Conservation (phyloP, 164 flowering plant species). For the Annona cherimola region DNA sequence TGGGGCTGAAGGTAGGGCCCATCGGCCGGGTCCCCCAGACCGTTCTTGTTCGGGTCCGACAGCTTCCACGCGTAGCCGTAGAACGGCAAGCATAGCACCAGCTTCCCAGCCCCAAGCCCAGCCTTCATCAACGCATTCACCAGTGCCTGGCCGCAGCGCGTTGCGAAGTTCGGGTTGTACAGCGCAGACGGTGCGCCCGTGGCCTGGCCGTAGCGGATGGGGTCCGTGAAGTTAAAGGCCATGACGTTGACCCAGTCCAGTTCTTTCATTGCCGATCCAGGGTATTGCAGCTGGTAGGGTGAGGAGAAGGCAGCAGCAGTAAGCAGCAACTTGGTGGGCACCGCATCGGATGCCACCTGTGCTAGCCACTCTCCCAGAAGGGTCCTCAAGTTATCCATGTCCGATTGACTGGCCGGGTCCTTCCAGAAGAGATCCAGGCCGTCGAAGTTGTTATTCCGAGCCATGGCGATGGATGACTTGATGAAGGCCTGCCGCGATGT, state of each 20-base stretch:
- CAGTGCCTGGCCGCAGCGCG: not conserved
- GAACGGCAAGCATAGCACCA: not conserved
- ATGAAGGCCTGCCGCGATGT: conserved; percentile 31
- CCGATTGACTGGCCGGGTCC: conserved; percentile 9
- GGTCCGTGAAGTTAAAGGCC: conserved; percentile 34
- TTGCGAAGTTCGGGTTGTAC: not conserved
- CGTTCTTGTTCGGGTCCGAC: not conserved
- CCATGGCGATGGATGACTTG: conserved; percentile 33
- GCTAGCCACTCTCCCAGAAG: conserved; percentile 34
- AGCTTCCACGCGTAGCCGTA: conserved; percentile 5
- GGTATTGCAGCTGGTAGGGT: not conserved
- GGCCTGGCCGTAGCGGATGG: not conserved
- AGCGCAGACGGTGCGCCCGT: conserved; percentile 2
- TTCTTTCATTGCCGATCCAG: conserved; percentile 2
- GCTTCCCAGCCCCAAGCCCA: not conserved
- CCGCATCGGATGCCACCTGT: conserved; percentile 44
- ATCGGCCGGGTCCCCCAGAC: not conserved
- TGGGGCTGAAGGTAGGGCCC: not conserved
- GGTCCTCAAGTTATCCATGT: conserved; percentile 34
- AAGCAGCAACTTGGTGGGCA: conserved; percentile 21
- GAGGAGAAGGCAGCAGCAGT: conserved; percentile 1
- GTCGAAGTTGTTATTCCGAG: conserved; percentile 25
- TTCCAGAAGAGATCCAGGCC: conserved; percentile 51
- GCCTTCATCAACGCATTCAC: not conserved
- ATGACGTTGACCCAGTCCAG: conserved; percentile 47